Percentiles rank a stretch among this genome's conserved stretches.
phyloP scores from a whole-genome alignment of 2,329 filamentous ascomycete species.

The Ascochyta viciae-villosae region DNA sequence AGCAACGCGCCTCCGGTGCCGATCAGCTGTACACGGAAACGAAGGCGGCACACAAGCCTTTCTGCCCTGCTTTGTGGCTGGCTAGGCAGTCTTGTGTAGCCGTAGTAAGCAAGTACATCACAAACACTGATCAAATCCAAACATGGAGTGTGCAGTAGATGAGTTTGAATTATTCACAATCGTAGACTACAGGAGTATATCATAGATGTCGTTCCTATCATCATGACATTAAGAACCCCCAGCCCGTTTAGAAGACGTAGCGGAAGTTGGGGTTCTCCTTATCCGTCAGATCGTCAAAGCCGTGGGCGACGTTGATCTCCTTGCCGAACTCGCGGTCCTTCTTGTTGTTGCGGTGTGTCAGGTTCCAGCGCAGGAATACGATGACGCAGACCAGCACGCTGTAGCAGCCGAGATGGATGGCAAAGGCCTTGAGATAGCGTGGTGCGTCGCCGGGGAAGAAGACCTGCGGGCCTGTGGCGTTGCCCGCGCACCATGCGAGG shows the following conservation, averaged over 20 bases:
- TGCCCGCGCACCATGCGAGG: constrained; percentile 72
- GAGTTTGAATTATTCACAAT: not conserved
- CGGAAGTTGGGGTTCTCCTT: constrained; percentile 67
- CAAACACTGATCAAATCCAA: not conserved
- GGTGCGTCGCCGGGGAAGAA: constrained; percentile 62
- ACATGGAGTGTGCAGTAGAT: not conserved
- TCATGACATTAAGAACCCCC: not conserved
- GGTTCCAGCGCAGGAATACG: constrained; percentile 64
- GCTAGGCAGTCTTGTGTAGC: constrained; percentile 1
- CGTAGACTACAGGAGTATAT: not conserved
- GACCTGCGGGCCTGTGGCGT: constrained; percentile 64
- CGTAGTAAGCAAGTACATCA: not conserved
- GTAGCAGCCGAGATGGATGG: constrained; percentile 75
- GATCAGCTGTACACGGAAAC: not conserved
- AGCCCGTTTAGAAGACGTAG: constrained; percentile 57
- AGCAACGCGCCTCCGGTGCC: not conserved
- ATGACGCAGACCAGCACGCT: constrained; percentile 65
- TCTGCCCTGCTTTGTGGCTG: not conserved
- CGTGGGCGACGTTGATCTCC: constrained; percentile 50
- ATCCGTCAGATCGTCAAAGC: constrained; percentile 70
- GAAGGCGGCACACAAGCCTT: not conserved
- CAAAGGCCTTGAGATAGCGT: constrained; percentile 72
- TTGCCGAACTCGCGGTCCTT: constrained; percentile 57
- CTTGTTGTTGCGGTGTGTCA: constrained; percentile 64
- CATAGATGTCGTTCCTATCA: constrained; percentile 7